These are phyloP conservation scores for Hyphopichia khmerensis DNA, from an alignment of 1,139 yeast genomes.

Conservation along the genomic window DNA sequence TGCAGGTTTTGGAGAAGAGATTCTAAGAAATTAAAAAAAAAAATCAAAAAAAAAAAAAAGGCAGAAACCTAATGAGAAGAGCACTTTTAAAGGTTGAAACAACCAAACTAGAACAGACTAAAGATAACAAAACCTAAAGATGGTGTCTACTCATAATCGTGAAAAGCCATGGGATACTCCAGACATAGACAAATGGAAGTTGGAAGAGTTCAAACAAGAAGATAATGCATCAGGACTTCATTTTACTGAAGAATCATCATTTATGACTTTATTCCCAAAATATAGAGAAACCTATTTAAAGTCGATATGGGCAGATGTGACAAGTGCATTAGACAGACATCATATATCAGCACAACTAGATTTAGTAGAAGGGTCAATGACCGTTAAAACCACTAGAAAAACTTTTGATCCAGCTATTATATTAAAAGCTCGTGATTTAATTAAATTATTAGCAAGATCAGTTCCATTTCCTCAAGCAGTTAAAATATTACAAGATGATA, in stretches of 20 bases:
- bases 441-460: slow-evolving; percentile 89
- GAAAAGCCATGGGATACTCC: slow-evolving; percentile 99
- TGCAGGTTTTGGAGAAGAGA: not conserved
- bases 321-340: slow-evolving; percentile 69
- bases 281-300: slow-evolving; percentile 90
- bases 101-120: too few relatives aligned
- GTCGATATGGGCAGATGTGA: slow-evolving; percentile 91
- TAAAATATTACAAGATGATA: slow-evolving; percentile 84
- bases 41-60: slow-evolving; percentile 1
- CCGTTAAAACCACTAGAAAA: slow-evolving; percentile 92
- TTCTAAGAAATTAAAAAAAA: not conserved
- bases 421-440: slow-evolving; percentile 90
- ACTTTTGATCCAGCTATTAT: slow-evolving; percentile 95
- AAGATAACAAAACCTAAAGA: slow-evolving; percentile 21
- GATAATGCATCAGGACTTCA: slow-evolving; percentile 84
- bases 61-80: not conserved
- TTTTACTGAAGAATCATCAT: slow-evolving; percentile 91
- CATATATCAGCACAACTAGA: slow-evolving; percentile 81
- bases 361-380: slow-evolving; percentile 95
- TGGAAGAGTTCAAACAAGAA: slow-evolving; percentile 86
- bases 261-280: slow-evolving; percentile 94
- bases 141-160: slow-evolving; percentile 91
- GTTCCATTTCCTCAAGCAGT: slow-evolving; percentile 98
- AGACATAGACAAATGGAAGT: slow-evolving; percentile 91
- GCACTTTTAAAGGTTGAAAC: too few relatives aligned